Evolutionary conservation across 2,329 filamentous ascomycete genomes (phyloP).

Genomic region (Stemphylium beticola): DNA sequence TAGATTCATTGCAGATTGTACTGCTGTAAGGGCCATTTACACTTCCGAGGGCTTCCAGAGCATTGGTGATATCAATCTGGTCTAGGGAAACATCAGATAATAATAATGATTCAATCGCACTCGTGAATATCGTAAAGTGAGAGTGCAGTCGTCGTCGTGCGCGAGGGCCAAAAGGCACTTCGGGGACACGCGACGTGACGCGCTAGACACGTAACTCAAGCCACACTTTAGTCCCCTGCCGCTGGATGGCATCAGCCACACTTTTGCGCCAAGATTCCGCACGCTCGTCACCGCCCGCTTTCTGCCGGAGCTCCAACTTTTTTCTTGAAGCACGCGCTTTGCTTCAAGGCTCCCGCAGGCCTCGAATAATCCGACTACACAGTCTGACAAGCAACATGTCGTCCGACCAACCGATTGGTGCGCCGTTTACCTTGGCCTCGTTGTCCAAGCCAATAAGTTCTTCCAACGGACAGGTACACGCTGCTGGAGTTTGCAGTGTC

Average conservation of each 20-base stretch:
- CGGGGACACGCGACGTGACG: slow-evolving; percentile 18
- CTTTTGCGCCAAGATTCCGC: slow-evolving; percentile 21
- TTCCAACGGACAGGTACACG: slow-evolving; percentile 49
- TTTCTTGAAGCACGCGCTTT: slow-evolving; percentile 31
- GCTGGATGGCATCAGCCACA: slow-evolving; percentile 4
- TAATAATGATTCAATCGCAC: not conserved
- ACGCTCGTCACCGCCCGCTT: slow-evolving; percentile 19
- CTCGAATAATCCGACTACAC: slow-evolving; percentile 13
- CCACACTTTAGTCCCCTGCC: slow-evolving; percentile 5
- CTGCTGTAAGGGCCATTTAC: slow-evolving; percentile 48
- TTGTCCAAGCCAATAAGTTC: slow-evolving; percentile 53
- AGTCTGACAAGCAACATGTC: slow-evolving; percentile 46
- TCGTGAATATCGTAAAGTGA: slow-evolving; percentile 5
- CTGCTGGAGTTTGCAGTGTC: slow-evolving; percentile 60
- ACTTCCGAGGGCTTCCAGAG: slow-evolving; percentile 16
- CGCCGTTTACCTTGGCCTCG: slow-evolving; percentile 51
- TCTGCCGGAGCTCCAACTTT: slow-evolving; percentile 32
- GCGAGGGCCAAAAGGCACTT: slow-evolving; percentile 9
- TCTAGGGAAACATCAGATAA: not conserved
- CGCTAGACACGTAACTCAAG: slow-evolving; percentile 13
- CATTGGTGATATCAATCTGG: slow-evolving; percentile 15
- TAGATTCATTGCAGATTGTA: slow-evolving; percentile 47
- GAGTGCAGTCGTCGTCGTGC: slow-evolving; percentile 1
- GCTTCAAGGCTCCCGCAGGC: slow-evolving; percentile 32
- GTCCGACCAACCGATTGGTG: slow-evolving; percentile 44